Percentiles rank a stretch among this genome's conserved stretches.
These are phyloP conservation scores for Neurospora tetrasperma DNA, from an alignment of 495 filamentous ascomycete genomes.

Conservation along the genomic window DNA sequence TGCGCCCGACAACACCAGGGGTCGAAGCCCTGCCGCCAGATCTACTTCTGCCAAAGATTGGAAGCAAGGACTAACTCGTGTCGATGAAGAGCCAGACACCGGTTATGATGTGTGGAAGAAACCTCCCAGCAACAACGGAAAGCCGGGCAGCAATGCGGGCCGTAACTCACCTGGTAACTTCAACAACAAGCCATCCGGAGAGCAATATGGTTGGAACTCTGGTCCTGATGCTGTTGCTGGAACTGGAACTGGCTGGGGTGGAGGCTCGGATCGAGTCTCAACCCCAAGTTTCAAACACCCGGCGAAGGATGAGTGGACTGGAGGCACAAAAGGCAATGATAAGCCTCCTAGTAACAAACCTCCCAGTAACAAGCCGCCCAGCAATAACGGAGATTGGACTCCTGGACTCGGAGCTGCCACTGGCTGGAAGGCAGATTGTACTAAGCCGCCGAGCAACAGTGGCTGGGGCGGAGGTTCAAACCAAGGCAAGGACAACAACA, in stretches of 20 bases:
- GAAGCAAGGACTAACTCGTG: neutral
- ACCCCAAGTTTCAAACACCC: neutral
- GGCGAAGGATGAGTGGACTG: neutral
- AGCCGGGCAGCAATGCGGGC: neutral
- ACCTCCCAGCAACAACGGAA: neutral
- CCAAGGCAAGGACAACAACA: neutral
- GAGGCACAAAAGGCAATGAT: neutral
- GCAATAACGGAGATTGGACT: neutral
- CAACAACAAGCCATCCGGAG: neutral
- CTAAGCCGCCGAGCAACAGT: neutral
- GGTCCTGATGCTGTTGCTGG: neutral
- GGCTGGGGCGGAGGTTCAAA: neutral
- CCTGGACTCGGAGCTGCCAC: slow-evolving; percentile 4
- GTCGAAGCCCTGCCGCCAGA: neutral
- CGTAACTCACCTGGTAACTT: neutral
- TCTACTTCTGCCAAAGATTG: neutral
- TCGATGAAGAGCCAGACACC: neutral
- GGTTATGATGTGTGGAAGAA: neutral
- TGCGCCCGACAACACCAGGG: neutral
- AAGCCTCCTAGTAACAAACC: neutral
- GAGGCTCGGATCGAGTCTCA: neutral
- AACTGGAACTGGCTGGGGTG: neutral
- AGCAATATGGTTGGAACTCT: neutral
- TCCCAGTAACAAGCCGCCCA: neutral
- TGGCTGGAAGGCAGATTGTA: neutral